phyloP scores from a whole-genome alignment of 2,329 filamentous ascomycete genomes.

The Pleomassaria siparia region DNA sequence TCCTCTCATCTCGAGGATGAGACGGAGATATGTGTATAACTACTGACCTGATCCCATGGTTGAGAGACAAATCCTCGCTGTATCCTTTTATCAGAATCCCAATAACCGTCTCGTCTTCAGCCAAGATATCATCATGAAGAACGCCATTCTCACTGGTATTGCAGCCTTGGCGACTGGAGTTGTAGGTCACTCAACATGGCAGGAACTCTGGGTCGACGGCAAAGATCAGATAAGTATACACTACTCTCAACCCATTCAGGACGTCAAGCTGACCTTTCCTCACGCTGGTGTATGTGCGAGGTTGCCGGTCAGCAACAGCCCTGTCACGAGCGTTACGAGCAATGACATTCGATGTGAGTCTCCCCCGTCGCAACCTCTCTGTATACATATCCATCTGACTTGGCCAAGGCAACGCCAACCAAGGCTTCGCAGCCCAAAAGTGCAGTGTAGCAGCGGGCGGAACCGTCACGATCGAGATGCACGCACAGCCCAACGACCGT shows the following conservation, averaged over 20 bases:
- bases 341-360: slow-evolving; percentile 14
- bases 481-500: slow-evolving; percentile 56
- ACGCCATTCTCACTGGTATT: slow-evolving; percentile 13
- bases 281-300: slow-evolving; percentile 25
- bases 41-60: slow-evolving; percentile 3
- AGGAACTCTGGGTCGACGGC: slow-evolving; percentile 37
- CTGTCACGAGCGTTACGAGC: slow-evolving; percentile 21
- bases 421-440: slow-evolving; percentile 37
- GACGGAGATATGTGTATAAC: slow-evolving; percentile 2
- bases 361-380: not conserved
- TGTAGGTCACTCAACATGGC: slow-evolving; percentile 33
- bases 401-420: slow-evolving; percentile 25
- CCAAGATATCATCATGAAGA: slow-evolving; percentile 19
- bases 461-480: slow-evolving; percentile 51
- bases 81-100: not conserved
- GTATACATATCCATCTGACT: slow-evolving; percentile 1
- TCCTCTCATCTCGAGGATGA: not conserved
- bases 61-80: not conserved
- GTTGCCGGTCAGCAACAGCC: slow-evolving; percentile 40
- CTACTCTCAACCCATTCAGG: not conserved
- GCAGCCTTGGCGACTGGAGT: slow-evolving; percentile 15
- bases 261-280: slow-evolving; percentile 10
- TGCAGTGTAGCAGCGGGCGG: slow-evolving; percentile 53
- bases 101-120: not conserved
- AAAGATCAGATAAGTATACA: slow-evolving; percentile 25